Evolutionary conservation across 1,284 basidiomycete genomes (phyloP), one percentile per base, ranked within the genome.

Genomic region (Pterulicium gracile): DNA sequence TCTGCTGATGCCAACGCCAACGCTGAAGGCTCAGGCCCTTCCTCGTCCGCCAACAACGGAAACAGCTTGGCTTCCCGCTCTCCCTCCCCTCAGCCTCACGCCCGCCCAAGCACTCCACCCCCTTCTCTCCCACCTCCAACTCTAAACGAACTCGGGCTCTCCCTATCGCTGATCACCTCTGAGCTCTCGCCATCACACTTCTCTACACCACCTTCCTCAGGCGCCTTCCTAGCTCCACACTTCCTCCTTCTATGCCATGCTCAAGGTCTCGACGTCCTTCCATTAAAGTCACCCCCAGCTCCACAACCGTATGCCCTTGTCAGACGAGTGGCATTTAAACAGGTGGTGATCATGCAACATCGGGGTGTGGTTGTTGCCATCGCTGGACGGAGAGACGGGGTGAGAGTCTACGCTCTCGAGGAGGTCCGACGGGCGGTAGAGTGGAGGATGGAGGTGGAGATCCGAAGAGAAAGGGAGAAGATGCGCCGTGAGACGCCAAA

Each of bases 271-370:
- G 86, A 89, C 60, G 83, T 89, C 2, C 64, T 89, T 19, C 83
- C 86, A 2, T 66, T 89, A 20, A 60, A 73, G 14, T 78, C 79
- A 1, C 85, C 86, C 0, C 86, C 85, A 3, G 69, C 77, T 13
- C 70, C 72, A 4, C 81, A 83, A 55, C 83, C 87, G 7, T 88
- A 86, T 61, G 79, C 87, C 4, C 70, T 89, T 35, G 79, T 89
- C 17, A 75, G 86, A 21, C 72, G 86, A 45, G 84, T 88, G 39
- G 71, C 73, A 36, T 89, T 89, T 63, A 88, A 88, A 58, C 79
- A 75, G 49, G 79, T 89, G n/a, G 82, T 89, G 1, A 79, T 89
- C 14, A 89, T 89, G 86, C 87, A 89, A 55, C 84, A 89, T 55
- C 78, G 87, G 24, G 86, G 85, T 5, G 86, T 89, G 1, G 65